A percentile compares a stretch with the other conserved stretches of the same genome.
phyloP scores from a whole-genome alignment of 768 basidiomycete species.

The Gloeophyllum trabeum region DNA sequence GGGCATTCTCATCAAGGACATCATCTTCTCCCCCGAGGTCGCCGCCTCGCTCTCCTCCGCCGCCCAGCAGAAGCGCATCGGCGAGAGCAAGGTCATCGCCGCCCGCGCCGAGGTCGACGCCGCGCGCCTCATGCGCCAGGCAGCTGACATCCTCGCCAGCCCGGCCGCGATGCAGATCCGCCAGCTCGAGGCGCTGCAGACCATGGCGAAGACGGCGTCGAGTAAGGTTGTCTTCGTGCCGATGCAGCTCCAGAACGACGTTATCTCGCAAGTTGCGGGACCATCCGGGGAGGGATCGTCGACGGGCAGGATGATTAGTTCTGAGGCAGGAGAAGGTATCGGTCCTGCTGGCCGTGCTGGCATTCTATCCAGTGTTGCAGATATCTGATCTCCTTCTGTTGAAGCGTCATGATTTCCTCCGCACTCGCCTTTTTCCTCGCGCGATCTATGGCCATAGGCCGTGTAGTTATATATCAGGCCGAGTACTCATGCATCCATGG shows the following conservation, averaged over 20 bases:
- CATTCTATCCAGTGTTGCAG: background rate
- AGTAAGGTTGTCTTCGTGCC: slow-evolving; percentile 93
- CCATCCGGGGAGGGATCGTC: background rate
- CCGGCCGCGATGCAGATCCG: slow-evolving; percentile 98
- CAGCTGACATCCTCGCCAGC: slow-evolving; percentile 87
- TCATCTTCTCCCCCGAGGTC: slow-evolving; percentile 86
- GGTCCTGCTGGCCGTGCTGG: background rate
- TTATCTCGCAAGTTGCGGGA: background rate
- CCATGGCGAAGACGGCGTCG: slow-evolving; percentile 84
- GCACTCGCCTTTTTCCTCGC: too few relatives aligned
- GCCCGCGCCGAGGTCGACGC: slow-evolving; percentile 94
- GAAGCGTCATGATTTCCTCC: too few relatives aligned
- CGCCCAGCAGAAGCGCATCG: slow-evolving; percentile 94
- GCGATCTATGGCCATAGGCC: too few relatives aligned
- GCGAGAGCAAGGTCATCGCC: slow-evolving; percentile 93
- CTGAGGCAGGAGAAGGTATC: background rate
- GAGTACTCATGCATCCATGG: too few relatives aligned
- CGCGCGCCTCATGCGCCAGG: slow-evolving; percentile 92
- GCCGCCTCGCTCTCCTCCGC: slow-evolving; percentile 88
- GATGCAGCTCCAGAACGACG: slow-evolving; percentile 77
- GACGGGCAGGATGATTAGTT: too few relatives aligned
- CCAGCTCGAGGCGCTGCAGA: slow-evolving; percentile 91
- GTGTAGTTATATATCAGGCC: too few relatives aligned
- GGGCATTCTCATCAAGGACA: slow-evolving; percentile 91
- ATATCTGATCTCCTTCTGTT: background rate